Evolutionary conservation across 148 eudicot genomes (phyloP), one percentile per base, ranked within the genome.

Genomic region (Camellia sinensis): DNA sequence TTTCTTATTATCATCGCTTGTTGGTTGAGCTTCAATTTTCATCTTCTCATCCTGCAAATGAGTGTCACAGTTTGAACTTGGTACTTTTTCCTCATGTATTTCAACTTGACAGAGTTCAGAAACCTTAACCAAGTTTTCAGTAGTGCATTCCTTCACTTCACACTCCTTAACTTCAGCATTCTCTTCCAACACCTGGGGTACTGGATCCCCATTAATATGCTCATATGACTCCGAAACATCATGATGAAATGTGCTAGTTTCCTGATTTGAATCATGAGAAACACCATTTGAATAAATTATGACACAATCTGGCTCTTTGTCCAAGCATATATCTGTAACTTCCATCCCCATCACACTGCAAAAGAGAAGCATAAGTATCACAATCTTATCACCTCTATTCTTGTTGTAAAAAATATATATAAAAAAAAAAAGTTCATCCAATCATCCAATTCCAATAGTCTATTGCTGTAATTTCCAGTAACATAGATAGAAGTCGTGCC

Each of bases 311-410:
- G 89, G 89, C 81, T 89, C 92, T 82, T 86, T 90, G 79, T 89
- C 92, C 65, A 80, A 79, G 86, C 91, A 91, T 78, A 84, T 74
- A 78, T 89, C 91, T 63, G 79, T 84, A 67, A 87, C 87, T 79
- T 89, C 93, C 89, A 89, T 82, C 18, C 85, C 97, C 94, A 91
- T 89, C 15, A 5, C 77, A 82, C 91, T 92, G 88, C 84, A 83
- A 71, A 62, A 14, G 71, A 80, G 75, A 67, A 79, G 56, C 22
- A 41, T 14, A 60, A 59, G 54, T 46, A 54, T 80, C 67, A 79
- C 3, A 19, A 78, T 57, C 56, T 64, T 17, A 78, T 54, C 63
- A 9, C 7, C 22, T 78, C 64, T 48, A 48, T 48, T 48, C 52
- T 48, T 48, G 6, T 48, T 48, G 5, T 48, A 29, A 29, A 29